Conservation (phyloP, 768 basidiomycete genomes). For the Tephrocybe sp. region DNA sequence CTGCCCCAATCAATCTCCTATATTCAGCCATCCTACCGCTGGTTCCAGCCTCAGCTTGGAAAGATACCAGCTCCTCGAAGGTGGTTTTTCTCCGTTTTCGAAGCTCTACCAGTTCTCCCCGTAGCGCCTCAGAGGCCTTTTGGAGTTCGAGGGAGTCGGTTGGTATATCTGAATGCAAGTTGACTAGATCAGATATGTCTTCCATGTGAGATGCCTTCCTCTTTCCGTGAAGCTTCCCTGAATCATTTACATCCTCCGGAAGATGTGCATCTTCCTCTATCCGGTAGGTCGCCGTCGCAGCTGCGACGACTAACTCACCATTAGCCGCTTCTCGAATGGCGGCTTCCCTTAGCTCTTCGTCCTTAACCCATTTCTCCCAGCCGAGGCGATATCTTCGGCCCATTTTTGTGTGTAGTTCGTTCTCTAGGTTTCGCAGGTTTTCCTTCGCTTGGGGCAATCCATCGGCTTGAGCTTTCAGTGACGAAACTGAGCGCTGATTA, state of each 20-base stretch:
- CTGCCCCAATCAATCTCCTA: slow-evolving; percentile 82
- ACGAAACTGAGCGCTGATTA: slow-evolving; percentile 69
- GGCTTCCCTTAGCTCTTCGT: slow-evolving; percentile 78
- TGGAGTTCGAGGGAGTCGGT: slow-evolving; percentile 52
- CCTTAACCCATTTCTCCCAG: slow-evolving; percentile 91
- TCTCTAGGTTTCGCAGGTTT: slow-evolving; percentile 59
- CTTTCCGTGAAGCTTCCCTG: slow-evolving; percentile 53
- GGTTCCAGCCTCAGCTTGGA: slow-evolving; percentile 89
- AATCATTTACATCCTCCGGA: slow-evolving; percentile 32
- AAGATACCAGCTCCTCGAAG: slow-evolving; percentile 74
- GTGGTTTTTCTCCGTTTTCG: slow-evolving; percentile 65
- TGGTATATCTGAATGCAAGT: slow-evolving; percentile 56
- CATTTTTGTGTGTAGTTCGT: slow-evolving; percentile 70
- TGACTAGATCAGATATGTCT: slow-evolving; percentile 63
- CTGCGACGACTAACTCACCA: slow-evolving; percentile 50
- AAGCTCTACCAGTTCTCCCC: slow-evolving; percentile 63
- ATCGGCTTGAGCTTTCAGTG: slow-evolving; percentile 69
- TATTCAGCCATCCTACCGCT: slow-evolving; percentile 88
- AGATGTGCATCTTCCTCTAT: slow-evolving; percentile 48
- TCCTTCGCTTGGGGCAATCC: slow-evolving; percentile 59
- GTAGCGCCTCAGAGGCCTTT: slow-evolving; percentile 54
- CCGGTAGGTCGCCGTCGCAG: slow-evolving; percentile 42
- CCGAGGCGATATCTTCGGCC: slow-evolving; percentile 78
- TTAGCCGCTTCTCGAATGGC: slow-evolving; percentile 59
- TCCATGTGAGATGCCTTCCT: slow-evolving; percentile 51